phyloP scores from a whole-genome alignment of 2,329 filamentous ascomycete species.

The Bipolaris victoriae region DNA sequence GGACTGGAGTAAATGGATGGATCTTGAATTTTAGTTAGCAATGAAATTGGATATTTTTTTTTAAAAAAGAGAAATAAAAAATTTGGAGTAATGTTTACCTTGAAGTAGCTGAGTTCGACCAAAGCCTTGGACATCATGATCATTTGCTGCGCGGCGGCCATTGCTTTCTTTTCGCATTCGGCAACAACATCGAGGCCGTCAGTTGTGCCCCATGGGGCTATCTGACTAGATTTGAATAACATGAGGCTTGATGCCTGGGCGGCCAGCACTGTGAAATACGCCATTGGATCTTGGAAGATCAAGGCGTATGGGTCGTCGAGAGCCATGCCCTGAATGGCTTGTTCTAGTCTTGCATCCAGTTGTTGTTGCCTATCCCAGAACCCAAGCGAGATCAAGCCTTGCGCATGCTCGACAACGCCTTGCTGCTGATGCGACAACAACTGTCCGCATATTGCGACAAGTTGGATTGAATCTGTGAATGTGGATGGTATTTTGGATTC shows the following conservation, averaged over 20 bases:
- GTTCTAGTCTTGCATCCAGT: background rate
- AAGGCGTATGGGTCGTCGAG: background rate
- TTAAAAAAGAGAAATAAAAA: no score
- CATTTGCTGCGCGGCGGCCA: background rate
- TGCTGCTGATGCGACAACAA: background rate
- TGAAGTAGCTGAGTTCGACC: background rate
- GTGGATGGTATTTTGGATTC: background rate
- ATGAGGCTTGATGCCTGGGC: background rate
- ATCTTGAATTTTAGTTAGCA: background rate
- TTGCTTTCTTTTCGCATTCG: background rate
- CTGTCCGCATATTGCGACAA: background rate
- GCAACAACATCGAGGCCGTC: background rate
- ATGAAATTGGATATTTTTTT: background rate
- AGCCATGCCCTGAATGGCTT: background rate
- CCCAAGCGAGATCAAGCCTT: background rate
- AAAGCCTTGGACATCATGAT: background rate
- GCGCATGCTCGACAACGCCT: background rate
- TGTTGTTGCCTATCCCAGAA: conserved; percentile 3
- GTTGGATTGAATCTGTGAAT: background rate
- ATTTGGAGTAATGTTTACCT: background rate
- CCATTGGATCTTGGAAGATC: conserved; percentile 1
- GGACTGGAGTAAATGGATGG: background rate
- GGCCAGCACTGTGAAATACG: background rate
- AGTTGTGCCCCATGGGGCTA: background rate
- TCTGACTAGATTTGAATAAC: background rate